Evolutionary conservation across 1,284 basidiomycete genomes (phyloP).

Genomic region (Trichosporon ovoides): DNA sequence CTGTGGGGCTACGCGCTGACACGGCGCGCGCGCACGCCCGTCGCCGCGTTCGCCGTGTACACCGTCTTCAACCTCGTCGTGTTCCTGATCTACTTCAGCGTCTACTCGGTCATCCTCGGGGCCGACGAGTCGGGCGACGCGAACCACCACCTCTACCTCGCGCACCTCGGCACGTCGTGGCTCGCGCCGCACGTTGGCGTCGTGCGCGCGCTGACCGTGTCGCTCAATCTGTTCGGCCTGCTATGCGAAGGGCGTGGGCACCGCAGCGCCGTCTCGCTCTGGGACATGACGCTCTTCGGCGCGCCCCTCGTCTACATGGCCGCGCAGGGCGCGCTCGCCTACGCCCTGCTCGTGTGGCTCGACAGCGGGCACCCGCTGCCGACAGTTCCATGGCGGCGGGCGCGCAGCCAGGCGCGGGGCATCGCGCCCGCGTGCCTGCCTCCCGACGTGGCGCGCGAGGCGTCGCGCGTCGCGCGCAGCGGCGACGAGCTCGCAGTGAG

Average conservation of each 20-base stretch:
- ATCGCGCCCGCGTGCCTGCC: background rate
- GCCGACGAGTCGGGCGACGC: conserved; percentile 55
- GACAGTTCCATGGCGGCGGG: conserved; percentile 29
- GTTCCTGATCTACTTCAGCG: conserved; percentile 54
- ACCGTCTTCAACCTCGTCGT: conserved; percentile 71
- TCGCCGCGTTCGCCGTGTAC: conserved; percentile 66
- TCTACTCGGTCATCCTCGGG: conserved; percentile 11
- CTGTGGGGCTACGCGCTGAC: conserved; percentile 66
- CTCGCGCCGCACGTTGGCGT: conserved; percentile 54
- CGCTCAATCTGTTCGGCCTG: conserved; percentile 69
- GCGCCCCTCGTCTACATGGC: conserved; percentile 71
- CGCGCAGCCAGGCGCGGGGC: background rate
- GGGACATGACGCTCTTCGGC: conserved; percentile 60
- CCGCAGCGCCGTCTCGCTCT: conserved; percentile 54
- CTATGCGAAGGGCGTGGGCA: conserved; percentile 60
- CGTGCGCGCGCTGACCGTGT: conserved; percentile 60
- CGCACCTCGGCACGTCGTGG: conserved; percentile 62
- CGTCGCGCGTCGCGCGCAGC: conserved; percentile 48
- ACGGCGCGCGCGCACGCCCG: conserved; percentile 59
- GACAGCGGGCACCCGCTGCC: conserved; percentile 56
- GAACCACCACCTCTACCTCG: conserved; percentile 56
- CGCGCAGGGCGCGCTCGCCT: conserved; percentile 55
- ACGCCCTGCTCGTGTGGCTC: conserved; percentile 58
- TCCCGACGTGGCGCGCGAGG: conserved; percentile 56
- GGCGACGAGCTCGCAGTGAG: conserved; percentile 61